These are phyloP conservation scores for Cerrena zonata DNA, from an alignment of 1,284 basidiomycete genomes.

Conservation along the genomic window DNA sequence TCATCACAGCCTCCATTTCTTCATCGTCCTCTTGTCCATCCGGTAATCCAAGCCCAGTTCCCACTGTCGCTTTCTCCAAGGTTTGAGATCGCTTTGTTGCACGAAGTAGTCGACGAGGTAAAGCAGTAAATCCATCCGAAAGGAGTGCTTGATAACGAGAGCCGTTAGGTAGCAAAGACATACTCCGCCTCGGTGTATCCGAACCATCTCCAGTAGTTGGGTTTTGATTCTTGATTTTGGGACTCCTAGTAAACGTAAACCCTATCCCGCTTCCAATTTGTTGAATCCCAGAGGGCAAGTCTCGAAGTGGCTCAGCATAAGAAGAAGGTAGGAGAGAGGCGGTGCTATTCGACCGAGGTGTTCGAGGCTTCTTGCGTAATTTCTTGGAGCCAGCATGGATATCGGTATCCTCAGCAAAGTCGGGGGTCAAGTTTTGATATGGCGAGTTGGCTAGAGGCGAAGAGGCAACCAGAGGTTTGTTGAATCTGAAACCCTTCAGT, in stretches of 20 bases:
- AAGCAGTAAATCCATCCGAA: slow-evolving; percentile 2
- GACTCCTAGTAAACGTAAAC: slow-evolving; percentile 30
- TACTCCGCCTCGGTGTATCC: background rate
- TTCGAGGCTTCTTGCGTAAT: slow-evolving; percentile 33
- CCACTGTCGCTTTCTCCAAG: background rate
- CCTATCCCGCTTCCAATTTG: slow-evolving; percentile 54
- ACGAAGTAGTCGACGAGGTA: slow-evolving; percentile 2
- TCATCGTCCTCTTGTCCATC: background rate
- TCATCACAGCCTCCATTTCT: slow-evolving; percentile 6
- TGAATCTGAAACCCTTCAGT: slow-evolving; percentile 1
- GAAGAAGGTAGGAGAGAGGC: slow-evolving; percentile 18
- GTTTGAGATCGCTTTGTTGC: background rate
- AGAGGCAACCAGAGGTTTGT: background rate
- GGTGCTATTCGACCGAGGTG: slow-evolving; percentile 15
- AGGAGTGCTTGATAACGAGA: background rate
- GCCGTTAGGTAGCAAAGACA: background rate
- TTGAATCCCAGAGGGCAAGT: slow-evolving; percentile 42
- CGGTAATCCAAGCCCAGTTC: background rate
- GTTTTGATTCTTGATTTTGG: background rate
- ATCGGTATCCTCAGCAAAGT: background rate
- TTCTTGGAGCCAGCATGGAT: slow-evolving; percentile 29
- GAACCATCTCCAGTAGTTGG: background rate
- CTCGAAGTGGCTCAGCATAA: slow-evolving; percentile 7
- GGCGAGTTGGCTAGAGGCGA: slow-evolving; percentile 8
- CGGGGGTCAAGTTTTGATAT: background rate